A percentile compares a stretch with the other conserved stretches of the same genome.
Evolutionary conservation across 208 protist species (phyloP).

Genomic region (Wallacemonas sp.): DNA sequence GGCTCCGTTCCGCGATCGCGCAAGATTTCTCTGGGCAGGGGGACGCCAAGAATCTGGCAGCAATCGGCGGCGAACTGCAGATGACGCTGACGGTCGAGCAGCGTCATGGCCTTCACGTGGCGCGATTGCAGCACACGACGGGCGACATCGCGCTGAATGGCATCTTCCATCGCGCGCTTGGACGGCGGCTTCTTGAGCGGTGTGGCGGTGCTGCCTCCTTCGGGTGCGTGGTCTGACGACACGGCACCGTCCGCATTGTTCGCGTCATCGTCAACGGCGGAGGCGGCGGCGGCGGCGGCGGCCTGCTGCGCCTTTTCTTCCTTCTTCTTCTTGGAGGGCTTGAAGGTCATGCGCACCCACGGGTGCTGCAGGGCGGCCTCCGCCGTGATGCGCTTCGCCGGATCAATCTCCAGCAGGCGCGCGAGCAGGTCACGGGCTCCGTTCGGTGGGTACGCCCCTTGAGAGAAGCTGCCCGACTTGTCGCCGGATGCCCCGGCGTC

Average conservation of each 20-base stretch:
- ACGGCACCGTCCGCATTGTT: background rate
- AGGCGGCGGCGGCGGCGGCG: background rate
- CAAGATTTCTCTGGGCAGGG: constrained; percentile 70
- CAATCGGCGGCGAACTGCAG: constrained; percentile 86
- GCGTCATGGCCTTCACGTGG: constrained; percentile 51
- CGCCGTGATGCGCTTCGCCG: constrained; percentile 56
- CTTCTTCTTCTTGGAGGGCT: constrained; percentile 22
- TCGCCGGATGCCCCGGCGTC: too few species aligned
- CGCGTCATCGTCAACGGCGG: background rate
- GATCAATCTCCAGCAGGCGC: constrained; percentile 63
- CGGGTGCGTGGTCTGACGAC: constrained; percentile 3
- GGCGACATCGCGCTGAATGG: constrained; percentile 60
- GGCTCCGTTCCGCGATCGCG: constrained; percentile 18
- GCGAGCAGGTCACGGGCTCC: constrained; percentile 63
- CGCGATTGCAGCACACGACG: constrained; percentile 46
- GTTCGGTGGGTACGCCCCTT: constrained; percentile 25
- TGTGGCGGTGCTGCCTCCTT: constrained; percentile 15
- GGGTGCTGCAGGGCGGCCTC: constrained; percentile 75
- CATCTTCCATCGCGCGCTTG: constrained; percentile 36
- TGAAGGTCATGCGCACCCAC: constrained; percentile 54
- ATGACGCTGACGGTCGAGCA: constrained; percentile 58
- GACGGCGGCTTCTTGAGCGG: constrained; percentile 21
- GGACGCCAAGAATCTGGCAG: constrained; percentile 56
- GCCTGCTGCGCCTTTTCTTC: constrained; percentile 1
- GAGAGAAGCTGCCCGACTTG: too few species aligned